Evolutionary conservation across 768 basidiomycete species (phyloP).

Genomic region (Boletus fagicola): DNA sequence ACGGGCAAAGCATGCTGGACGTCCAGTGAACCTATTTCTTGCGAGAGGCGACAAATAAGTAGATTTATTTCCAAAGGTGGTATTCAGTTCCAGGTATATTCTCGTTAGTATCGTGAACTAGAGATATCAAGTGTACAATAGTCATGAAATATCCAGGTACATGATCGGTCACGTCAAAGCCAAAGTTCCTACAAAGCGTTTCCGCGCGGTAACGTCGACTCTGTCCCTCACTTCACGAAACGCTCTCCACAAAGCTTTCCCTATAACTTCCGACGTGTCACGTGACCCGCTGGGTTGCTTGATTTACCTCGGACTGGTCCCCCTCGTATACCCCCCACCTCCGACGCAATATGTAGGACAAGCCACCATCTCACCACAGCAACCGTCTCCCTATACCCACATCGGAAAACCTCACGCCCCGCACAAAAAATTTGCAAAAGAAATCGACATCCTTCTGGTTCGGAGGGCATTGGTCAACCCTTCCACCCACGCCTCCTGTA

Average conservation of each 20-base stretch:
- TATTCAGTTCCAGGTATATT: background rate
- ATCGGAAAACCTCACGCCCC: conserved; percentile 65
- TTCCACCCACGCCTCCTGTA: conserved; percentile 79
- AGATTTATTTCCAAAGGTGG: background rate
- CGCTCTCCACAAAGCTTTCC: conserved; percentile 77
- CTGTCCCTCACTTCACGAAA: conserved; percentile 66
- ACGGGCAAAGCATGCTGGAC: conserved; percentile 32
- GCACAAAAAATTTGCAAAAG: conserved; percentile 69
- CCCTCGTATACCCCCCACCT: conserved; percentile 60
- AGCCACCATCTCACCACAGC: conserved; percentile 83
- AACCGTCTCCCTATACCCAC: conserved; percentile 66
- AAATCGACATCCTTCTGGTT: conserved; percentile 71
- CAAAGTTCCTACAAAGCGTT: conserved; percentile 71
- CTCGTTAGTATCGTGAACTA: background rate
- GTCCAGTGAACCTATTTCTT: conserved; percentile 49
- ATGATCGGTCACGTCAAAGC: conserved; percentile 47
- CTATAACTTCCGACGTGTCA: conserved; percentile 44
- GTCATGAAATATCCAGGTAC: background rate
- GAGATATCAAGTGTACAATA: background rate
- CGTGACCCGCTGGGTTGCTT: conserved; percentile 31
- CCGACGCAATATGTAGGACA: conserved; percentile 60
- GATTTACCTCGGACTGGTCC: conserved; percentile 34
- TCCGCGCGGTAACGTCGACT: conserved; percentile 63
- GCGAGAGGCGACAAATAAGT: conserved; percentile 49
- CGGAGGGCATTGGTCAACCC: conserved; percentile 61